Percentiles rank a stretch among this genome's conserved stretches.
These are phyloP conservation scores for Tolypocladium inflatum DNA, from an alignment of 2,329 filamentous ascomycete genomes.

Conservation along the genomic window DNA sequence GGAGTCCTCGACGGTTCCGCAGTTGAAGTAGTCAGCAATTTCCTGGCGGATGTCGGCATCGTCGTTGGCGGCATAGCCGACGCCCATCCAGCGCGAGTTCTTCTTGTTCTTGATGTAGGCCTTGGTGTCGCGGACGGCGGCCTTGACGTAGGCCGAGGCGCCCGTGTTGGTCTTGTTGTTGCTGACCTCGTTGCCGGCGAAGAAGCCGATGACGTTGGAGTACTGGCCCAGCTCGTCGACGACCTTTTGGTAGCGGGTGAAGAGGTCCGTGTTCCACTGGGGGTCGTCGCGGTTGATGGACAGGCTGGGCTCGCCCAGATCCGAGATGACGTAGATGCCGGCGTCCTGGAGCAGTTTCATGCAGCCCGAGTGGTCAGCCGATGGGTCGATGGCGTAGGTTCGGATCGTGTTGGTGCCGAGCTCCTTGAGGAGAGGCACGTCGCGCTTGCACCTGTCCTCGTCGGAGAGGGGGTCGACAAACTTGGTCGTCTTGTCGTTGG, in stretches of 20 bases:
- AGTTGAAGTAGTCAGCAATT: slow-evolving; percentile 92
- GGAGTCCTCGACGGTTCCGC: slow-evolving; percentile 50
- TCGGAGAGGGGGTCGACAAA: slow-evolving; percentile 83
- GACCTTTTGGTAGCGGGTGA: slow-evolving; percentile 71
- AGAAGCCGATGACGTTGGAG: slow-evolving; percentile 92
- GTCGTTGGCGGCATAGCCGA: slow-evolving; percentile 95
- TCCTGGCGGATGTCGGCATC: slow-evolving; percentile 72
- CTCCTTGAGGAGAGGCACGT: slow-evolving; percentile 70
- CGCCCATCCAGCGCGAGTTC: slow-evolving; percentile 73
- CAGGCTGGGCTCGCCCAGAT: slow-evolving; percentile 68
- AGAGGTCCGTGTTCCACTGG: slow-evolving; percentile 70
- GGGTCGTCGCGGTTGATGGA: slow-evolving; percentile 82
- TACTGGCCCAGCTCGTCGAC: slow-evolving; percentile 75
- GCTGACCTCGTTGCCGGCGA: slow-evolving; percentile 95
- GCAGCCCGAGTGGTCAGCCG: slow-evolving; percentile 67
- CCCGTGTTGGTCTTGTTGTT: slow-evolving; percentile 82
- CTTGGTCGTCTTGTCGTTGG: slow-evolving; percentile 31
- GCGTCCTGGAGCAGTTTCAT: slow-evolving; percentile 75
- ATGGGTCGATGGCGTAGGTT: slow-evolving; percentile 86
- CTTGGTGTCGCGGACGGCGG: slow-evolving; percentile 93
- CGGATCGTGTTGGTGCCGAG: slow-evolving; percentile 88
- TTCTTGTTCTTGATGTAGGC: slow-evolving; percentile 75
- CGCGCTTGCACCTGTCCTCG: slow-evolving; percentile 62
- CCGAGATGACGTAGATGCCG: slow-evolving; percentile 91
- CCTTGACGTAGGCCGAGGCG: slow-evolving; percentile 93